A percentile compares a stretch with the other conserved stretches of the same genome.
These are phyloP conservation scores for Coleophoma cylindrospora DNA, from an alignment of 2,329 filamentous ascomycete species.

Conservation along the genomic window DNA sequence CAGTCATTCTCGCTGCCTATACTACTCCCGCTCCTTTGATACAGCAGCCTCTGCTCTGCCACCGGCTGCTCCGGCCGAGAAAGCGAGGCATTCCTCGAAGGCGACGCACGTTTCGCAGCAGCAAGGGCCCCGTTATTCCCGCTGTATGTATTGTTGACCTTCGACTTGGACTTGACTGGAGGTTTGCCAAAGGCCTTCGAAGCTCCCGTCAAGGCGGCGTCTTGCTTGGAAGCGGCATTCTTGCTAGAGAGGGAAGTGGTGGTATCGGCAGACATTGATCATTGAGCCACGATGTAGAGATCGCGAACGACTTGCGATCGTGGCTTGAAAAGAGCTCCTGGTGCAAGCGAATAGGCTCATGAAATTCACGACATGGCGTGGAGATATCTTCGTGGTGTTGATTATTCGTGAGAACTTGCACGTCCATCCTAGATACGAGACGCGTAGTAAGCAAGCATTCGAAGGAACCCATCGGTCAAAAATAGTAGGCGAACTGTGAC, in stretches of 20 bases:
- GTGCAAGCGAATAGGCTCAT: conserved; percentile 13
- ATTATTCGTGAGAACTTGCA: not conserved
- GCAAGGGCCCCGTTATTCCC: conserved; percentile 38
- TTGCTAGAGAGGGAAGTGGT: conserved; percentile 10
- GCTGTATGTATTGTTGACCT: conserved; percentile 30
- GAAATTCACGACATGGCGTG: not conserved
- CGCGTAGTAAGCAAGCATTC: no score
- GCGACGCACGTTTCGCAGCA: conserved; percentile 29
- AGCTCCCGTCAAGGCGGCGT: conserved; percentile 44
- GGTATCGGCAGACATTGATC: conserved; percentile 4
- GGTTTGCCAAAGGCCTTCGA: conserved; percentile 41
- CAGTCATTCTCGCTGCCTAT: conserved; percentile 9
- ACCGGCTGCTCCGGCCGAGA: conserved; percentile 4
- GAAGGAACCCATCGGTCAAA: no score
- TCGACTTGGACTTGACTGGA: conserved; percentile 32
- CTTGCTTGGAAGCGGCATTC: conserved; percentile 15
- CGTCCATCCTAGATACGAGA: no score
- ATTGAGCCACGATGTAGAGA: conserved; percentile 14
- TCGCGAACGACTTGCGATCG: conserved; percentile 11
- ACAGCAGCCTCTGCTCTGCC: conserved; percentile 2
- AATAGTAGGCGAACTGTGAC: no score
- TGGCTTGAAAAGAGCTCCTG: conserved; percentile 5
- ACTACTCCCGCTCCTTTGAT: conserved; percentile 15
- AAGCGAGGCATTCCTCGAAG: conserved; percentile 5
- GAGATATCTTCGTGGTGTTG: not conserved